A percentile compares a stretch with the other conserved stretches of the same genome.
Evolutionary conservation across 257 asterid species (phyloP).

Genomic region (Cynanchum wilfordii): DNA sequence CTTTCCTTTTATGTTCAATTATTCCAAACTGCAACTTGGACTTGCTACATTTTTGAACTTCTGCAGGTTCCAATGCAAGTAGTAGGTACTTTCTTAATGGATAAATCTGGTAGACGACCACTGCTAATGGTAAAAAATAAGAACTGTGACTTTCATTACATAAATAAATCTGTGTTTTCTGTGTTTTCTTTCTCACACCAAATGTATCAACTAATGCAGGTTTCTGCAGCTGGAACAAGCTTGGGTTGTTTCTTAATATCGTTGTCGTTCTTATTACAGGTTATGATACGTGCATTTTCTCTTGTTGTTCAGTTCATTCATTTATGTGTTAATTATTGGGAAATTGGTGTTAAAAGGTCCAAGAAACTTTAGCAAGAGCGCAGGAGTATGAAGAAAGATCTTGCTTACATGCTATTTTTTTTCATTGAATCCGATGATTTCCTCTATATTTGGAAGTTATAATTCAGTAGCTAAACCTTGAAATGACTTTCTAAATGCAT

Average conservation of each 20-base stretch:
- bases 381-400: not conserved
- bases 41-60: conserved; percentile 8
- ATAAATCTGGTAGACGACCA: conserved; percentile 81
- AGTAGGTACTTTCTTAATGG: conserved; percentile 66
- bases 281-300: conserved; percentile 14
- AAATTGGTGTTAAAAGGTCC: not conserved
- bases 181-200: conserved; percentile 13
- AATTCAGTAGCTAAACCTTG: not conserved
- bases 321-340: not conserved
- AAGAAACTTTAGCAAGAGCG: not conserved
- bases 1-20: not conserved
- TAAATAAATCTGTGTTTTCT: conserved; percentile 7
- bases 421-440: not conserved
- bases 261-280: conserved; percentile 72
- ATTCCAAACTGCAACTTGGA: not conserved
- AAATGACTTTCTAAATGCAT: conserved; percentile 14
- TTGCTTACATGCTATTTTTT: not conserved
- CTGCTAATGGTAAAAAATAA: conserved; percentile 52
- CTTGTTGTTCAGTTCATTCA: not conserved
- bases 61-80: conserved; percentile 75
- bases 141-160: not conserved
- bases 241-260: conserved; percentile 70
- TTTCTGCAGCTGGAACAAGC: conserved; percentile 70
- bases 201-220: conserved; percentile 38
- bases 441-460: not conserved